Percentiles rank a stretch among this genome's conserved stretches.
Conservation (phyloP, 345 rosid genomes). For the Durio zibethinus region DNA sequence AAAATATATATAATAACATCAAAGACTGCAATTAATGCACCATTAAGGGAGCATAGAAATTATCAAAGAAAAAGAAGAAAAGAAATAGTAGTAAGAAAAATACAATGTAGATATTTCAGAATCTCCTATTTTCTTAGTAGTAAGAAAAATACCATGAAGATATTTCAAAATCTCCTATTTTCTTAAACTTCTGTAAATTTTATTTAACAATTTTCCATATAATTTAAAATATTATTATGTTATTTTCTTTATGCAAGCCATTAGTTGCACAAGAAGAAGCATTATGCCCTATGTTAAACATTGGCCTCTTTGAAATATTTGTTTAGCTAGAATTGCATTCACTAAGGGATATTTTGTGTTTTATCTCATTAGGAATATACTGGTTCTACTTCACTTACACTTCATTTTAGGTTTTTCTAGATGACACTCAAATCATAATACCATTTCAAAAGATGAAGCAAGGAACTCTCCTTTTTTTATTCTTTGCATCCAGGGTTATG, state of each 20-base stretch:
- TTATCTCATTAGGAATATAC: neutral
- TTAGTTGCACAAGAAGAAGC: neutral
- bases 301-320: neutral
- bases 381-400: neutral
- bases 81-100: neutral
- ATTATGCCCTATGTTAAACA: neutral
- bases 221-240: neutral
- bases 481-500: too few species aligned
- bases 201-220: neutral
- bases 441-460: too few species aligned
- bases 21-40: neutral
- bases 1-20: neutral
- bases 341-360: neutral
- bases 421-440: neutral
- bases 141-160: neutral
- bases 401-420: neutral
- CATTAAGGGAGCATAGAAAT: neutral
- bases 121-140: neutral
- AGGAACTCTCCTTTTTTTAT: too few species aligned
- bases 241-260: neutral
- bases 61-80: neutral
- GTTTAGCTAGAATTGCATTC: neutral
- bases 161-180: neutral
- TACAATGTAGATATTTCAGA: neutral
- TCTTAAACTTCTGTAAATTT: neutral